Percentiles rank a stretch among this genome's conserved stretches.
These are phyloP conservation scores for Alternaria arborescens DNA, from an alignment of 2,329 filamentous ascomycete genomes.

Conservation along the genomic window DNA sequence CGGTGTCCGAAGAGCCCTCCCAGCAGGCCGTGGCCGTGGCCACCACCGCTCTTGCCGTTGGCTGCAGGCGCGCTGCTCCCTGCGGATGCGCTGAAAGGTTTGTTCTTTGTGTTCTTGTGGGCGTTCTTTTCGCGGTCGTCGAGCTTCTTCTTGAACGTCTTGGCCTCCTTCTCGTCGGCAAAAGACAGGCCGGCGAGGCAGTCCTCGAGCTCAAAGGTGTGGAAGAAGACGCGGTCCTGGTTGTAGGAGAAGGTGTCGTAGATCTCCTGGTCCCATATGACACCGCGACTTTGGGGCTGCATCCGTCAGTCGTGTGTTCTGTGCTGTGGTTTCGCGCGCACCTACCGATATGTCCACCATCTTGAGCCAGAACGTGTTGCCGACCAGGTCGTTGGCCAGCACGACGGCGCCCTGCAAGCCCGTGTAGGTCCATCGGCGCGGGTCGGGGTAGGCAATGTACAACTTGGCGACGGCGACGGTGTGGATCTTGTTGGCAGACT, in stretches of 20 bases:
- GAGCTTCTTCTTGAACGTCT: conserved; percentile 97
- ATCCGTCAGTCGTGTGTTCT: conserved; percentile 60
- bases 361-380: conserved; percentile 97
- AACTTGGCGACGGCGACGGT: conserved; percentile 92
- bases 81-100: conserved; percentile 68
- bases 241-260: conserved; percentile 96
- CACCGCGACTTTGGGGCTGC: conserved; percentile 41
- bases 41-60: conserved; percentile 42
- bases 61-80: conserved; percentile 32
- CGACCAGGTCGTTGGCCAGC: conserved; percentile 91
- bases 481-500: conserved; percentile 95
- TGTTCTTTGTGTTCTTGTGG: conserved; percentile 82
- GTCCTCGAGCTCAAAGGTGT: conserved; percentile 94
- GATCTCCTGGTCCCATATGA: conserved; percentile 75
- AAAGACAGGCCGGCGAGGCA: conserved; percentile 92
- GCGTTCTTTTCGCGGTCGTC: conserved; percentile 95
- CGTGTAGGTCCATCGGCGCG: conserved; percentile 89
- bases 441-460: conserved; percentile 90
- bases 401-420: conserved; percentile 92
- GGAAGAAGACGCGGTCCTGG: conserved; percentile 96
- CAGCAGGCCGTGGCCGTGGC: conserved; percentile 58
- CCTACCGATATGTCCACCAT: conserved; percentile 93
- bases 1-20: conserved; percentile 62
- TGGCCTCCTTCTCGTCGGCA: conserved; percentile 96
- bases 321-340: conserved; percentile 23